phyloP scores from a whole-genome alignment of 208 protist species.

The Leishmania amazonensis region DNA sequence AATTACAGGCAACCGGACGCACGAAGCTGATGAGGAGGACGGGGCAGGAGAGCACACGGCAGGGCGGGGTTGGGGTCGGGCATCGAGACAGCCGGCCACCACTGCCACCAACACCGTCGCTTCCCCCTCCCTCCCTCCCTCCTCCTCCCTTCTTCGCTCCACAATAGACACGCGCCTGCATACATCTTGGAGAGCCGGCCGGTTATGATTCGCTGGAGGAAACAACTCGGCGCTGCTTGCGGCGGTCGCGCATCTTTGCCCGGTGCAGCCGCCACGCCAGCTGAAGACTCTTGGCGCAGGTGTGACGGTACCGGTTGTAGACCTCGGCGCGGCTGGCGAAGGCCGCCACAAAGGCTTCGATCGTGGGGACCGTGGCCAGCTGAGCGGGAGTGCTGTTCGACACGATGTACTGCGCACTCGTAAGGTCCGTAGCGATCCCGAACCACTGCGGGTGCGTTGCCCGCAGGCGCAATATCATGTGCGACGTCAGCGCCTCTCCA shows the following conservation, averaged over 20 bases:
- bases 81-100: background rate
- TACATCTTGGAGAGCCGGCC: background rate
- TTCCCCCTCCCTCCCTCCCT: background rate
- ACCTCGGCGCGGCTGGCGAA: conserved; percentile 31
- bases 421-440: conserved; percentile 5
- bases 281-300: conserved; percentile 48
- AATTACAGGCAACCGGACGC: background rate
- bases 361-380: conserved; percentile 15
- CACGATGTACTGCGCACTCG: conserved; percentile 11
- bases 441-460: conserved; percentile 50
- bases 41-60: background rate
- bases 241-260: background rate
- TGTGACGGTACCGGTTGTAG: conserved; percentile 33
- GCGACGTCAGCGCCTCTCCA: conserved; percentile 20
- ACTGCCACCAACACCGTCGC: background rate
- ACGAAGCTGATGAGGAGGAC: background rate
- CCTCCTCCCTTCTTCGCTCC: background rate
- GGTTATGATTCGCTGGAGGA: background rate
- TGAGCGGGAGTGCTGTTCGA: conserved; percentile 16
- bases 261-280: conserved; percentile 21
- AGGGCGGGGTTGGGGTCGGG: no score
- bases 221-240: background rate
- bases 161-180: background rate
- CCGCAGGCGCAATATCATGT: conserved; percentile 35
- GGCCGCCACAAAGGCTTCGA: conserved; percentile 40